phyloP scores from a whole-genome alignment of 2,329 filamentous ascomycete species.

The Pseudocercospora eumusae region DNA sequence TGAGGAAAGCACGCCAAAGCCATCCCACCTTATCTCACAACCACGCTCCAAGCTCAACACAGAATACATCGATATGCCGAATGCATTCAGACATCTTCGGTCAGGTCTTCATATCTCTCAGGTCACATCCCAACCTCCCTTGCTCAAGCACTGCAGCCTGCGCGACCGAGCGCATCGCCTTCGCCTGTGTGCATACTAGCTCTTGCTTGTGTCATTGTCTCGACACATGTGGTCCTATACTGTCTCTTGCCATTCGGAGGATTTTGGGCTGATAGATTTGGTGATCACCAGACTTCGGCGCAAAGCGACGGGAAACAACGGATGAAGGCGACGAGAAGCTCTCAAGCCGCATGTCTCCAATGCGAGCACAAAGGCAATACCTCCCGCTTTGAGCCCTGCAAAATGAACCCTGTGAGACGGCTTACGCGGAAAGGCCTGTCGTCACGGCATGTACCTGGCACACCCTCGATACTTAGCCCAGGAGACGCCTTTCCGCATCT shows the following conservation, averaged over 20 bases:
- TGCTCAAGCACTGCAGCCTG: neutral
- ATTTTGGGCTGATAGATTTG: neutral
- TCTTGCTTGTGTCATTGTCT: neutral
- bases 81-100: neutral
- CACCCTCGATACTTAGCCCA: neutral
- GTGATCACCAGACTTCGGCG: constrained; percentile 2
- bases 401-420: constrained; percentile 13
- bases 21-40: neutral
- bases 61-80: neutral
- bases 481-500: constrained; percentile 4
- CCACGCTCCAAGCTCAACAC: neutral
- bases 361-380: constrained; percentile 13
- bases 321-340: constrained; percentile 3
- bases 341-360: constrained; percentile 4
- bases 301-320: neutral
- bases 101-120: neutral
- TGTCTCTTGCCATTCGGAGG: neutral
- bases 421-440: neutral
- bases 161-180: neutral
- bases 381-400: constrained; percentile 2
- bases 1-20: neutral
- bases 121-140: neutral
- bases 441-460: neutral
- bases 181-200: neutral
- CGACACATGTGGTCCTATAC: neutral